Conservation (phyloP, 1,139 yeast genomes). For the Hyphopichia khmerensis region DNA sequence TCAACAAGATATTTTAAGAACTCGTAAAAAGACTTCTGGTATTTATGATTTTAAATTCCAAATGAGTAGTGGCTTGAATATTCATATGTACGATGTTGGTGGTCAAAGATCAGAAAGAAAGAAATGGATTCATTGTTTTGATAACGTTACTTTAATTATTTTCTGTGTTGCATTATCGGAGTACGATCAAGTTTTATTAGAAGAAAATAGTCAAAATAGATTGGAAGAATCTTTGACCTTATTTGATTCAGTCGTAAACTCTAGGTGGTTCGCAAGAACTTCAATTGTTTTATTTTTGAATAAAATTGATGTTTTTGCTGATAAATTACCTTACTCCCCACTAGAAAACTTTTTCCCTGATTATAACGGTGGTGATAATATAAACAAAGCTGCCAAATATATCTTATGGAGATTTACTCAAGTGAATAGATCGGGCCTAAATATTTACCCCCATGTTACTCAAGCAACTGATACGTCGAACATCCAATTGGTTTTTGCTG, state of each 20-base stretch:
- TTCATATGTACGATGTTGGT: constrained; percentile 90
- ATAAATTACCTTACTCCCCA: constrained; percentile 79
- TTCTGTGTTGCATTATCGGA: constrained; percentile 90
- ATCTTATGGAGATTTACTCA: constrained; percentile 89
- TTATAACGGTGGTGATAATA: constrained; percentile 84
- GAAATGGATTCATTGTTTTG: constrained; percentile 95
- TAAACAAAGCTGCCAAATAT: constrained; percentile 91
- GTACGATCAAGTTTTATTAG: constrained; percentile 82
- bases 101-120: constrained; percentile 93
- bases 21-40: constrained; percentile 92
- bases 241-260: constrained; percentile 87
- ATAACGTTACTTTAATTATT: constrained; percentile 83
- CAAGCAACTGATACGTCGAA: constrained; percentile 94
- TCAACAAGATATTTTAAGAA: constrained; percentile 75
- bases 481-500: constrained; percentile 85
- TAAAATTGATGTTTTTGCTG: constrained; percentile 87
- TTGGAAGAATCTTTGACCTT: constrained; percentile 82
- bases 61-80: constrained; percentile 67
- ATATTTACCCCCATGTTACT: constrained; percentile 86
- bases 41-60: constrained; percentile 80
- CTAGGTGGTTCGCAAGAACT: constrained; percentile 91
- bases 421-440: constrained; percentile 77
- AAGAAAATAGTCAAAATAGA: constrained; percentile 77
- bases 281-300: constrained; percentile 83
- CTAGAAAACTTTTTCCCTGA: constrained; percentile 84